A percentile compares a stretch with the other conserved stretches of the same genome.
These are phyloP conservation scores for Russula vinacea DNA, from an alignment of 768 basidiomycete species.

Conservation along the genomic window DNA sequence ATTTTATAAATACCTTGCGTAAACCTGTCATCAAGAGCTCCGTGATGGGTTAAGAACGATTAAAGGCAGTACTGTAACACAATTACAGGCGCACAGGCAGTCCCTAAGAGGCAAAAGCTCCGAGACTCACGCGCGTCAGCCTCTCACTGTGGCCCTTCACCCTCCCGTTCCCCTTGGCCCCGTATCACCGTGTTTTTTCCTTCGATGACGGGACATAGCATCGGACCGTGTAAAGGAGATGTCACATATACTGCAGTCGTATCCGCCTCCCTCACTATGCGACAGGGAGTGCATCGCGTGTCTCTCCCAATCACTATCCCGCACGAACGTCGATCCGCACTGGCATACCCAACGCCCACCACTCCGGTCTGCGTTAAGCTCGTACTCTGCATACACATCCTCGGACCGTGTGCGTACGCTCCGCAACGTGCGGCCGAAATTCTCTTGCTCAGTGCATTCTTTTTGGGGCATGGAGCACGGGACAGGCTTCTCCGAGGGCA, in stretches of 20 bases:
- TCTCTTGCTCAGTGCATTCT: background rate
- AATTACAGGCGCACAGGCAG: background rate
- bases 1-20: background rate
- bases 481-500: background rate
- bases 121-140: background rate
- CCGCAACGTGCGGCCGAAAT: conserved; percentile 11
- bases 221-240: conserved; percentile 25
- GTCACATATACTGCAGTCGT: conserved; percentile 23
- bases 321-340: conserved; percentile 21
- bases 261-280: conserved; percentile 19
- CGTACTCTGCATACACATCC: conserved; percentile 20
- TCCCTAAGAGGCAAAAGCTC: background rate
- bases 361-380: background rate
- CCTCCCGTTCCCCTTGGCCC: background rate
- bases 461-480: background rate
- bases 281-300: conserved; percentile 22
- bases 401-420: conserved; percentile 19
- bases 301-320: conserved; percentile 27
- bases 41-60: background rate
- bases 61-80: background rate
- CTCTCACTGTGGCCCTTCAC: background rate
- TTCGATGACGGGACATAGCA: conserved; percentile 23
- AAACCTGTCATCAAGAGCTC: background rate
- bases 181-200: conserved; percentile 24
- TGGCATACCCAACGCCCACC: conserved; percentile 24